Base-by-base conservation (phyloP, 169 alveolate species). In the Besnoitia besnoiti region DNA sequence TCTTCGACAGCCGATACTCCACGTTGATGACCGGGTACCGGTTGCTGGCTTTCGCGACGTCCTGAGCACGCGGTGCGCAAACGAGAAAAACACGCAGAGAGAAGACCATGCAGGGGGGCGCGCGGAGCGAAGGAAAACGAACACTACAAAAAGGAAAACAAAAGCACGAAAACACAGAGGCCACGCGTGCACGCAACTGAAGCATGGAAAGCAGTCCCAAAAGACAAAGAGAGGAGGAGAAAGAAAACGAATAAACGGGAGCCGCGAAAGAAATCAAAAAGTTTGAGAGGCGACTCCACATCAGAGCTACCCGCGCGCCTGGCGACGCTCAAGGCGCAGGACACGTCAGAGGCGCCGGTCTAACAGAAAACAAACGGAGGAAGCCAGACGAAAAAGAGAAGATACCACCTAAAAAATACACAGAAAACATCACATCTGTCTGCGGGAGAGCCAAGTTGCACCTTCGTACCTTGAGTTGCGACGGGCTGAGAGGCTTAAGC, bases 31-130 rank as follows among this genome's bases (percentile, higher is more conserved):
- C 96, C 30, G 98, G 99, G 79, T 96, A 98, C n/a, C 96, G 94
- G 91, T 97, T 98, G 95, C 99, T 97, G 67, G 97, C 96, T 85
- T 94, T 92, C 21, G 99, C 99, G 33, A 97, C 97, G 59, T 93
- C 95, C 94, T 85, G 90, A 67, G 90, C 30, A 50, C 19, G 46
- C 42, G 39, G 55, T 40, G 30, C 4, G 67, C 4, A 55, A n/a
- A 55, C 67, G 67, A 16, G 67, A n/a, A 55, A 55, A 55, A 49
- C 55, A 49, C 24, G 24, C 55, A 5, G 24, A 49, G 24, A 14
- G 55, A 55, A 55, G 27, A 55, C 4, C 33, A 55, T 19, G 30
- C n/a, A n/a, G 24, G 30, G 67, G 7, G 59, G 59, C 7, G 59
- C 7, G 59, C 59, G 16, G 59, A 49, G 59, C 24, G 16, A 16